These are phyloP conservation scores for Kingdonia uniflora DNA, from an alignment of 164 flowering plant species.

Conservation along the genomic window DNA sequence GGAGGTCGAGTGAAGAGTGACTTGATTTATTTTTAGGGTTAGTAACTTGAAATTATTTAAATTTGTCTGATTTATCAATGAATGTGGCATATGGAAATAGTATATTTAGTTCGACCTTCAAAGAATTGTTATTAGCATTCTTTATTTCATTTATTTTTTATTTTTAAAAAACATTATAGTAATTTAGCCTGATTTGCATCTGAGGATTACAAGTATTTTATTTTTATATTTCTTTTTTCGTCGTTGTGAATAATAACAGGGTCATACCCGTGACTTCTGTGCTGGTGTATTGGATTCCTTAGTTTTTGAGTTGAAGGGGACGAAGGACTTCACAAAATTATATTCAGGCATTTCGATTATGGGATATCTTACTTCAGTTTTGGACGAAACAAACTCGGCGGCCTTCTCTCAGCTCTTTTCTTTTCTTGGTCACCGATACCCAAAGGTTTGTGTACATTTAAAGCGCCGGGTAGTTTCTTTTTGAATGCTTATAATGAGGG, in stretches of 20 bases:
- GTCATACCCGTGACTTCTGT: constrained; percentile 39
- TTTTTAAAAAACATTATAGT: too few species aligned
- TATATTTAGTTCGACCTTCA: too few species aligned
- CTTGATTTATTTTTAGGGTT: too few species aligned
- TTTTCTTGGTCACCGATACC: constrained; percentile 77
- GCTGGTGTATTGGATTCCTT: constrained; percentile 62
- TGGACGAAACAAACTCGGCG: constrained; percentile 36
- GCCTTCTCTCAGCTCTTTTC: constrained; percentile 69
- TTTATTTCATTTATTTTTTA: too few species aligned
- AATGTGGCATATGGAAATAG: too few species aligned
- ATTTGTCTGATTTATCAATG: too few species aligned
- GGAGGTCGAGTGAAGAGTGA: too few species aligned
- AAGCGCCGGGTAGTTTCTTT: neutral
- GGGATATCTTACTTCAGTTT: constrained; percentile 67
- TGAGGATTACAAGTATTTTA: too few species aligned
- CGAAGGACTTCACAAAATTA: constrained; percentile 81
- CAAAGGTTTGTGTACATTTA: constrained; percentile 50
- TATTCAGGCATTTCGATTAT: constrained; percentile 80
- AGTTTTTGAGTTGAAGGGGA: constrained; percentile 50
- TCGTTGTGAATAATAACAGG: constrained; percentile 27
- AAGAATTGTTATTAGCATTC: too few species aligned
- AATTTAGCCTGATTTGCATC: too few species aligned
- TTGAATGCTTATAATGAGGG: neutral
- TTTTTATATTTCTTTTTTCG: neutral
- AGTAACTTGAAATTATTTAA: too few species aligned